Conservation (phyloP, 2,329 filamentous ascomycete genomes). For the Clarireedia monteithiana region DNA sequence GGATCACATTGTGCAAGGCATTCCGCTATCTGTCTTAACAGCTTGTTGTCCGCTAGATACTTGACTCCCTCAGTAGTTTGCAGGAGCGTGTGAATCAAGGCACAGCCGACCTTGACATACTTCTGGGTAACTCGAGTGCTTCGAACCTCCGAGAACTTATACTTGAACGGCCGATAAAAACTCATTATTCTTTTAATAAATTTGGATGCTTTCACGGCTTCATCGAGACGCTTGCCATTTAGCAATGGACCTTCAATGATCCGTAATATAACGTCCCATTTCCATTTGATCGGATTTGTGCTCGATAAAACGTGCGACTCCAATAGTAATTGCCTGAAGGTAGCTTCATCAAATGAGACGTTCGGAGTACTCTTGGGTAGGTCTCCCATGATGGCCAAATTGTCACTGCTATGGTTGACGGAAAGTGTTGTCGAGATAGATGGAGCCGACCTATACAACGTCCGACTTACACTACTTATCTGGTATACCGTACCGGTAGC, state of each 20-base stretch:
- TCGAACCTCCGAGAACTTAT: conserved; percentile 81
- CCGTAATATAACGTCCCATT: conserved; percentile 87
- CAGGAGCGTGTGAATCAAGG: conserved; percentile 76
- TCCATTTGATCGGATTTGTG: conserved; percentile 91
- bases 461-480: conserved; percentile 94
- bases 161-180: conserved; percentile 96
- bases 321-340: conserved; percentile 56
- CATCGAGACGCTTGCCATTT: conserved; percentile 84
- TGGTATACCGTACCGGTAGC: conserved; percentile 93
- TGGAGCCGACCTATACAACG: conserved; percentile 70
- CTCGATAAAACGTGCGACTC: conserved; percentile 83
- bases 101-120: conserved; percentile 84
- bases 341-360: conserved; percentile 50
- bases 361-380: conserved; percentile 44
- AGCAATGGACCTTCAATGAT: conserved; percentile 89
- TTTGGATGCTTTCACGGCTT: conserved; percentile 89
- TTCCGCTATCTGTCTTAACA: conserved; percentile 88
- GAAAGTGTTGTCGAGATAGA: conserved; percentile 27
- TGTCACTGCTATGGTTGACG: conserved; percentile 31
- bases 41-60: conserved; percentile 85
- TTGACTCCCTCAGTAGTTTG: conserved; percentile 78
- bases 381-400: conserved; percentile 47
- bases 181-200: conserved; percentile 92
- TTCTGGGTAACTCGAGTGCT: conserved; percentile 92
- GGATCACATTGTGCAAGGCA: conserved; percentile 93